Conservation (phyloP, 179 eudicot genomes). For the Camellia oleifera region DNA sequence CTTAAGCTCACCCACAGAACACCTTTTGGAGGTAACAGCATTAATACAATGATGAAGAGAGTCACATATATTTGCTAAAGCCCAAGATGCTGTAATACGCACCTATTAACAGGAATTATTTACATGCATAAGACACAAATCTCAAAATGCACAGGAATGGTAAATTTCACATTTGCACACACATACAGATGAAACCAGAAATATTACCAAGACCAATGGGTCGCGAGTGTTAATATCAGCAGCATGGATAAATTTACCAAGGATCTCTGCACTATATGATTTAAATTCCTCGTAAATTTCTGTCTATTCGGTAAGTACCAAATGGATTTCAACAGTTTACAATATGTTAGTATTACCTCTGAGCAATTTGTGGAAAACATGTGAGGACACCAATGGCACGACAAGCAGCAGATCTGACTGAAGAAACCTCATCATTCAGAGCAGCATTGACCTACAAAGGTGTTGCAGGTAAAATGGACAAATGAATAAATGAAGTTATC, state of each 20-base stretch:
- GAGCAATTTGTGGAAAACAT: conserved; percentile 75
- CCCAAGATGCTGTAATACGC: conserved; percentile 96
- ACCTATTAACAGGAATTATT: conserved; percentile 41
- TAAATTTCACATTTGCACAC: conserved; percentile 7
- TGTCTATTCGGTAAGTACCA: background rate
- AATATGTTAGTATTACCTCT: conserved; percentile 41
- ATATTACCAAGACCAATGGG: conserved; percentile 58
- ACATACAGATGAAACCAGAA: conserved; percentile 11
- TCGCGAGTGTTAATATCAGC: conserved; percentile 59
- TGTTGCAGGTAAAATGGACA: conserved; percentile 10
- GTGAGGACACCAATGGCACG: conserved; percentile 95
- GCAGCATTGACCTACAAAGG: conserved; percentile 66
- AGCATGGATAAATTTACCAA: conserved; percentile 60
- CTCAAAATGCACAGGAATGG: background rate
- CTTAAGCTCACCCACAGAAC: conserved; percentile 30
- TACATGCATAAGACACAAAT: conserved; percentile 2
- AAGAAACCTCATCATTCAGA: conserved; percentile 64
- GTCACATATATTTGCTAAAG: conserved; percentile 91
- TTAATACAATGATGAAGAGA: conserved; percentile 60
- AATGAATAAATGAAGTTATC: background rate
- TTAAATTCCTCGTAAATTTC: conserved; percentile 7
- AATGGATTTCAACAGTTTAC: conserved; percentile 1
- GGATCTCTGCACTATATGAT: conserved; percentile 63
- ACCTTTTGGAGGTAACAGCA: conserved; percentile 34
- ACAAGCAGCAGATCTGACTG: conserved; percentile 94